Conservation (phyloP, 371 early-diverging fungal species). For the Mortierella sp. region DNA sequence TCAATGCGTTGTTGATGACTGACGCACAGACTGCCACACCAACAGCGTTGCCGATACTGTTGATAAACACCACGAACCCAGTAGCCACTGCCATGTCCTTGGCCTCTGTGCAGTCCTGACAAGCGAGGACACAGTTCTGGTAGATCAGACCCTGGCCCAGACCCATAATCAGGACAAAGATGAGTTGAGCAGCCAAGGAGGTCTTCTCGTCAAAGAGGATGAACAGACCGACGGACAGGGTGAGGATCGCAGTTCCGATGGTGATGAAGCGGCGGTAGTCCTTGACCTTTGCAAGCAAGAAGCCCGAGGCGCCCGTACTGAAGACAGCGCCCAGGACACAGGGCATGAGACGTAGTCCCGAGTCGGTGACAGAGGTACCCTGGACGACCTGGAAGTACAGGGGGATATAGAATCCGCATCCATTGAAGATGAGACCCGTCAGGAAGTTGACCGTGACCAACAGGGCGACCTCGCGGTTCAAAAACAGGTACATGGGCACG, state of each 20-base stretch:
- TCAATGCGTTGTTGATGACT: slow-evolving; percentile 49
- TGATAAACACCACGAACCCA: slow-evolving; percentile 53
- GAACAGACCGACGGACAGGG: slow-evolving; percentile 61
- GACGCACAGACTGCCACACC: slow-evolving; percentile 59
- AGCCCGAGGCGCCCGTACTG: slow-evolving; percentile 4
- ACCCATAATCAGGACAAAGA: slow-evolving; percentile 65
- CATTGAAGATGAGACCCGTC: slow-evolving; percentile 73
- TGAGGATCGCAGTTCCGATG: slow-evolving; percentile 60
- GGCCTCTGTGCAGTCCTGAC: slow-evolving; percentile 53
- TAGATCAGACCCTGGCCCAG: slow-evolving; percentile 65
- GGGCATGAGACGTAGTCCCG: slow-evolving; percentile 58
- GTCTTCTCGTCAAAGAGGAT: slow-evolving; percentile 58
- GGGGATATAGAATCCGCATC: slow-evolving; percentile 74
- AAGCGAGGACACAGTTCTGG: slow-evolving; percentile 57
- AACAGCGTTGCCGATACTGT: slow-evolving; percentile 57
- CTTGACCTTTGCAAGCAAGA: slow-evolving; percentile 53
- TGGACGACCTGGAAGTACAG: slow-evolving; percentile 73
- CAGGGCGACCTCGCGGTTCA: slow-evolving; percentile 52
- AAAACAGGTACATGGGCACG: slow-evolving; percentile 59
- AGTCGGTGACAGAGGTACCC: slow-evolving; percentile 62
- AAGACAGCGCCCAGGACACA: slow-evolving; percentile 14
- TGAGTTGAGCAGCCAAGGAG: slow-evolving; percentile 48
- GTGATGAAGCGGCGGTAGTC: slow-evolving; percentile 55
- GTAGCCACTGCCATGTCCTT: slow-evolving; percentile 58
- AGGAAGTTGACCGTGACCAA: slow-evolving; percentile 58